Base-by-base conservation (phyloP, 768 basidiomycete genomes). In the Gymnopilus dilepis region DNA sequence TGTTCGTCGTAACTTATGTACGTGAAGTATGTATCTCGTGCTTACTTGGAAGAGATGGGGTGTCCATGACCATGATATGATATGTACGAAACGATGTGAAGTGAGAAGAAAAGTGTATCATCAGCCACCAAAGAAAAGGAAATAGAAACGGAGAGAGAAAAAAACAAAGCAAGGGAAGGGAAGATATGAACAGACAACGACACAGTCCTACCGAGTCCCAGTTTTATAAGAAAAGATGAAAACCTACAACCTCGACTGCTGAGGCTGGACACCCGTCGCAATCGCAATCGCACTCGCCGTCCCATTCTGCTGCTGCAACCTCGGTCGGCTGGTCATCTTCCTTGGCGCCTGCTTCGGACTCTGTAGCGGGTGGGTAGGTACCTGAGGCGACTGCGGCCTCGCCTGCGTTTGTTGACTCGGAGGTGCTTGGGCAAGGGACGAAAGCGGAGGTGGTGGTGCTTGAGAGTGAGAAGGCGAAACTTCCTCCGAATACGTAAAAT, bases 401-500 rank as follows among this genome's bases (percentile, higher is more conserved):
- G 34, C 11, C 34, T 37, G 34, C 34, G 15, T 15, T 9, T n/a
- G n/a, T n/a, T n/a, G n/a, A n/a, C n/a, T n/a, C n/a, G n/a, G n/a
- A n/a, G 34, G 34, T 8, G 11, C 34, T 15, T 37, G 34, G 34
- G 34, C 9, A 9, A 12, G 12, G 6, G 33, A 34, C 33, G 34
- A 12, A 22, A 17, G 26, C 17, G 26, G 13, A 15, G 9, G 28
- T 17, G 26, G 6, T 28, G 24, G 45, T 12, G 43, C 7, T 45
- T 21, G 7, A 1, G 45, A 30, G 30, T 24, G 45, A 12, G 9
- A 7, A 3, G 45, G 47, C 42, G 11, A 2, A 30, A 21, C 41
- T 4, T 61, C 51, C 3, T 59, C 57, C n/a, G n/a, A n/a, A 21
- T 56, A 51, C 13, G 65, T 63, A 73, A 92, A 92, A 74, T 92